Percentiles rank a stretch among this genome's conserved stretches.
Conservation (phyloP, 805 yeast species). For the Saccharomycopsis fermentans region DNA sequence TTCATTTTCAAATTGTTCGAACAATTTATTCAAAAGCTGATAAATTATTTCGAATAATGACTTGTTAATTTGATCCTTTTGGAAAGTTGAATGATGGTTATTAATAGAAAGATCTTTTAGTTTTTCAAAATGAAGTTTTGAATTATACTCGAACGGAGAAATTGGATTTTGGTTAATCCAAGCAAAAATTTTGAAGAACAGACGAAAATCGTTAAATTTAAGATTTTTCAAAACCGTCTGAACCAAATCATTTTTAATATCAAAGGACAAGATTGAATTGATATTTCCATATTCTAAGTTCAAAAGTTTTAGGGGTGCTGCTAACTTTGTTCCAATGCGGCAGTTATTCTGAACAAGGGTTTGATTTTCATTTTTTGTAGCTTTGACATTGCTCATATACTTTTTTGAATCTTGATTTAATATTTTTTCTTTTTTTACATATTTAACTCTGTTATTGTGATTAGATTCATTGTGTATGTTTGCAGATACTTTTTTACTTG, state of each 20-base stretch:
- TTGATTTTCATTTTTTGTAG: not conserved
- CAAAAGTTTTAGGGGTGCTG: not conserved
- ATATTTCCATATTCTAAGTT: not conserved
- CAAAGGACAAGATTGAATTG: not conserved
- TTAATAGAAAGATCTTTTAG: too few relatives aligned
- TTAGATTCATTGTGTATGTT: not conserved
- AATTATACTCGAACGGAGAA: not conserved
- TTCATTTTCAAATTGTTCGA: not conserved
- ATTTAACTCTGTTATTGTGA: not conserved
- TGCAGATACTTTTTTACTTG: too few relatives aligned
- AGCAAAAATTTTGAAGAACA: not conserved
- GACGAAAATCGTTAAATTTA: not conserved
- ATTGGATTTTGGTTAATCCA: constrained; percentile 1
- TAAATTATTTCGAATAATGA: not conserved
- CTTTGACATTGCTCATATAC: not conserved
- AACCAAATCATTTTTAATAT: not conserved
- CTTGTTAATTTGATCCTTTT: not conserved
- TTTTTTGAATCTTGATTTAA: not conserved
- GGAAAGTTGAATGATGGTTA: not conserved
- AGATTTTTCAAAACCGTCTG: not conserved
- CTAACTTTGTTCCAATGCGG: not conserved
- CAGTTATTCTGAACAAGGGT: not conserved
- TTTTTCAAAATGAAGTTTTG: not conserved
- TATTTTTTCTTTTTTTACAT: not conserved
- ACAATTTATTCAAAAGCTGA: not conserved